Percentiles rank a stretch among this genome's conserved stretches.
These are phyloP conservation scores for Pseudocercospora musae DNA, from an alignment of 2,329 filamentous ascomycete genomes.

Conservation along the genomic window DNA sequence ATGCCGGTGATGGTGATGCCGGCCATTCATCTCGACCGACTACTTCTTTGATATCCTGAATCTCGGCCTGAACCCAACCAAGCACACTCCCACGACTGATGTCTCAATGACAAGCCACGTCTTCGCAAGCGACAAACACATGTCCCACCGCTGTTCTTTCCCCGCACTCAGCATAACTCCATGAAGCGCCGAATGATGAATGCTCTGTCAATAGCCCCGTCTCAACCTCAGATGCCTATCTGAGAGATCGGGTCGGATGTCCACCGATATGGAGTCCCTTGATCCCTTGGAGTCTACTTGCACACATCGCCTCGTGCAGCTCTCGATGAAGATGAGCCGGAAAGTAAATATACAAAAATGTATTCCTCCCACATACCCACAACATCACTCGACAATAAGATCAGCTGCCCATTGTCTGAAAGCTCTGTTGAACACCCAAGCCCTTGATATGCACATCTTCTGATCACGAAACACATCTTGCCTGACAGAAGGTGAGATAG, in stretches of 20 bases:
- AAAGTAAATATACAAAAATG: too few relatives aligned
- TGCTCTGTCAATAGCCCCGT: not conserved
- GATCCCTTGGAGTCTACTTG: too few relatives aligned
- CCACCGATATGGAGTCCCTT: too few relatives aligned
- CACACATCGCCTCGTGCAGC: too few relatives aligned
- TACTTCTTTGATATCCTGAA: not conserved
- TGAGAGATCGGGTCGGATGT: too few relatives aligned
- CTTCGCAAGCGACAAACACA: not conserved
- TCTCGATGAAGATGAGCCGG: too few relatives aligned
- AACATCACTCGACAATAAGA: not conserved
- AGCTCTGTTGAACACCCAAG: too few relatives aligned
- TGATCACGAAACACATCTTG: too few relatives aligned
- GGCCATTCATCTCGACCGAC: not conserved
- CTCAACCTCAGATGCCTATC: not conserved
- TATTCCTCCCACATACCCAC: too few relatives aligned
- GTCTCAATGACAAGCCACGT: not conserved
- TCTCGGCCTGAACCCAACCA: not conserved
- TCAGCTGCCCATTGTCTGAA: too few relatives aligned
- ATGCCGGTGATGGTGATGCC: not conserved
- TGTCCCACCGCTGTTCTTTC: not conserved
- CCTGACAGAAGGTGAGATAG: too few relatives aligned
- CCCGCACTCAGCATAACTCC: not conserved
- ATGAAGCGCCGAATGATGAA: not conserved
- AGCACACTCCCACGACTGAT: not conserved
- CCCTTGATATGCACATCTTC: too few relatives aligned